phyloP scores from a whole-genome alignment of 192 early-diverging fungal species.

The Lobulomyces angularis region DNA sequence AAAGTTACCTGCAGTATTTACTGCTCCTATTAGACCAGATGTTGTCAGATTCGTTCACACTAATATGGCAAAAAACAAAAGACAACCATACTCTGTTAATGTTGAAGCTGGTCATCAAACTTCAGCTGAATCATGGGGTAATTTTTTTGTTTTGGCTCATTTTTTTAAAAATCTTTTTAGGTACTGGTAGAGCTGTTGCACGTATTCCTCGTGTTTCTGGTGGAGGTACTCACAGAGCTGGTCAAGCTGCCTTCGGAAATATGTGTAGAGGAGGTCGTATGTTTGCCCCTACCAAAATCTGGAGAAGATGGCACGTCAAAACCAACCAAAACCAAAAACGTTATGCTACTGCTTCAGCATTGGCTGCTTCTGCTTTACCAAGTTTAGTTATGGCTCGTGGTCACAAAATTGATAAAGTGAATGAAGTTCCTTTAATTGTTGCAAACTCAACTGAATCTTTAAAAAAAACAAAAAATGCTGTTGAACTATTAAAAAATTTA shows the following conservation, averaged over 20 bases:
- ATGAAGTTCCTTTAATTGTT: slow-evolving; percentile 91
- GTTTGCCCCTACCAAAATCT: slow-evolving; percentile 99
- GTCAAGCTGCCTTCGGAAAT: slow-evolving; percentile 99
- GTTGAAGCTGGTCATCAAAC: slow-evolving; percentile 97
- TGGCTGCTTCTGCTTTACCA: slow-evolving; percentile 87
- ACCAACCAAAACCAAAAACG: slow-evolving; percentile 97
- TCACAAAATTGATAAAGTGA: slow-evolving; percentile 83
- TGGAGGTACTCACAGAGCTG: slow-evolving; percentile 90
- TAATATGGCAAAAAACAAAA: slow-evolving; percentile 97
- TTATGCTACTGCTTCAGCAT: slow-evolving; percentile 89
- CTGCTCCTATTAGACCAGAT: slow-evolving; percentile 91
- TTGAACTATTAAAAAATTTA: slow-evolving; percentile 77
- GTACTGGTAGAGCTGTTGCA: slow-evolving; percentile 86
- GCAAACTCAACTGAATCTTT: slow-evolving; percentile 64
- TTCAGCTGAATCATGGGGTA: slow-evolving; percentile 96
- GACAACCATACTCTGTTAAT: slow-evolving; percentile 91
- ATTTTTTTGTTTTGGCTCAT: slow-evolving; percentile 9
- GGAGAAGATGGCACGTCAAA: slow-evolving; percentile 99
- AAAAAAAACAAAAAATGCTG: slow-evolving; percentile 87
- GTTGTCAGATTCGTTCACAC: slow-evolving; percentile 88
- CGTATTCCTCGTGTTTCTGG: slow-evolving; percentile 98
- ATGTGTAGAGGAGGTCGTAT: slow-evolving; percentile 99
- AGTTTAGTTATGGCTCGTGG: slow-evolving; percentile 90
- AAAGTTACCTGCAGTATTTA: slow-evolving; percentile 83
- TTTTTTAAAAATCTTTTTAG: slow-evolving; percentile 13